Percentiles rank a stretch among this genome's conserved stretches.
phyloP scores from a whole-genome alignment of 306 rosid genomes.

The Sophora flavescens region DNA sequence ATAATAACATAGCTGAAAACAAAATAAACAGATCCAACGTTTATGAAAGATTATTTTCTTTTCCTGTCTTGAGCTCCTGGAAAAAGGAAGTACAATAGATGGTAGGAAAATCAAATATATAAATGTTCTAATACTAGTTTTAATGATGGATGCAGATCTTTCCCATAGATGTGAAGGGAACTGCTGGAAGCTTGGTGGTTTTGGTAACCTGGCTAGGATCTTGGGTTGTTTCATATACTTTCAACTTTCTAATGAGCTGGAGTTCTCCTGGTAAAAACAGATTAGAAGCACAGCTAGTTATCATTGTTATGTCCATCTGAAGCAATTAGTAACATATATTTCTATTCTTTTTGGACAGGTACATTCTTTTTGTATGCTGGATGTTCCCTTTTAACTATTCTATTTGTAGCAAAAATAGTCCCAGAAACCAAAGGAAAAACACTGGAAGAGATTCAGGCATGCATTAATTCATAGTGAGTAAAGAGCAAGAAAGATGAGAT shows the following conservation, averaged over 20 bases:
- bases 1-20: too few relatives aligned
- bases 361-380: slow-evolving; percentile 76
- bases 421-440: slow-evolving; percentile 98
- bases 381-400: slow-evolving; percentile 67
- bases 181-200: slow-evolving; percentile 82
- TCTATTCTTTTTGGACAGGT: slow-evolving; percentile 55
- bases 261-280: slow-evolving; percentile 67
- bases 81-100: neutral
- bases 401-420: slow-evolving; percentile 76
- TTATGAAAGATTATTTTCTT: neutral
- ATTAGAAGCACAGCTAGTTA: neutral
- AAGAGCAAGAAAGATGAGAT: neutral
- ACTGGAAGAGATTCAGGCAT: slow-evolving; percentile 83
- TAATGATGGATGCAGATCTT: slow-evolving; percentile 62
- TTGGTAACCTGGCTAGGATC: slow-evolving; percentile 85
- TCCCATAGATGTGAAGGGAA: slow-evolving; percentile 85
- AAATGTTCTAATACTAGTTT: neutral
- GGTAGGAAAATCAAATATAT: neutral
- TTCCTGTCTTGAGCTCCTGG: neutral
- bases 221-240: slow-evolving; percentile 83
- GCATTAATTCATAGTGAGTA: slow-evolving; percentile 56
- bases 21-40: too few relatives aligned
- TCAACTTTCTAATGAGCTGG: slow-evolving; percentile 83
- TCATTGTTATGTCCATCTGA: neutral
- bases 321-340: slow-evolving; percentile 1